Conservation (phyloP, 2,329 filamentous ascomycete genomes). For the Orbilia ellipsospora region DNA sequence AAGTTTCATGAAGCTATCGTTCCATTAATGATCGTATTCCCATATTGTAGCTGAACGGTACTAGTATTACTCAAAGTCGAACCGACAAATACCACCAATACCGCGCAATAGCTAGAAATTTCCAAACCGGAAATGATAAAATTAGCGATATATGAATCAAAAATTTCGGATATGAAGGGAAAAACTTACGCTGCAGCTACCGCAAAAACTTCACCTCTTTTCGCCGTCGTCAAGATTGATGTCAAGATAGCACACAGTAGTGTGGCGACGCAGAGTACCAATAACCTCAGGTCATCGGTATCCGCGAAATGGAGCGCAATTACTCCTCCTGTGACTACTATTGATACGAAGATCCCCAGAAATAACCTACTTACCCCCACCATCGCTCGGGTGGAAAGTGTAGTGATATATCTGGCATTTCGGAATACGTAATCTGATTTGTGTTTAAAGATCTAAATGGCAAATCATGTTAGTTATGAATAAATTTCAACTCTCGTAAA, state of each 20-base stretch:
- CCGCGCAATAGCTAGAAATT: conserved; percentile 34
- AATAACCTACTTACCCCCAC: conserved; percentile 6
- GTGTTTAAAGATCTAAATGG: conserved; percentile 24
- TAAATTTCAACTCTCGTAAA: background rate
- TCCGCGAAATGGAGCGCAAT: conserved; percentile 22
- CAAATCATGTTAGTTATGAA: background rate
- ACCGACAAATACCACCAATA: conserved; percentile 46
- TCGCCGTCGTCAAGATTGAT: conserved; percentile 36
- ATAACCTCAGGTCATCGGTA: conserved; percentile 13
- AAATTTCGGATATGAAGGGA: background rate
- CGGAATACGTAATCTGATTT: conserved; percentile 11
- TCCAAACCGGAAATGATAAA: background rate
- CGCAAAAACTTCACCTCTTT: conserved; percentile 41
- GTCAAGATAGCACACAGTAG: conserved; percentile 28
- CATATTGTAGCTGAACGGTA: conserved; percentile 13
- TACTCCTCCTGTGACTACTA: conserved; percentile 15
- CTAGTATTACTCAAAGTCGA: conserved; percentile 29
- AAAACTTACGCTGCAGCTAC: conserved; percentile 41
- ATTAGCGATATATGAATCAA: background rate
- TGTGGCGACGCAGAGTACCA: conserved; percentile 14
- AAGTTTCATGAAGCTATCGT: conserved; percentile 17
- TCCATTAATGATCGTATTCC: conserved; percentile 30
- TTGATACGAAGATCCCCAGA: conserved; percentile 18
- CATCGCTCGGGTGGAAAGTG: conserved; percentile 24
- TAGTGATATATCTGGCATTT: conserved; percentile 7